These are phyloP conservation scores for Pseudonitzschia pungens DNA, from an alignment of 108 stramenopile genomes.

Conservation along the genomic window DNA sequence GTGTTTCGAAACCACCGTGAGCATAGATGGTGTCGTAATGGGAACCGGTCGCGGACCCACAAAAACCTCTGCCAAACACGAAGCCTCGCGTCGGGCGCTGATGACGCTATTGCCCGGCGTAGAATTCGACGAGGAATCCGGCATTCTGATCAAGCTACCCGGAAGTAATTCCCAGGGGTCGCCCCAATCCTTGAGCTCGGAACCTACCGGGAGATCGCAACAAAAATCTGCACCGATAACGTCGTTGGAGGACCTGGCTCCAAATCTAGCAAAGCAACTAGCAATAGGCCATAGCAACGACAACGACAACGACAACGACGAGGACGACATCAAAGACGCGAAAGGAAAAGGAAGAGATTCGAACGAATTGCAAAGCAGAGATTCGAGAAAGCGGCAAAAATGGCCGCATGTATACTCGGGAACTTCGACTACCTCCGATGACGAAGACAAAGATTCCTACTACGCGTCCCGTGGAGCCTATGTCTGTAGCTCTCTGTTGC, in stretches of 20 bases:
- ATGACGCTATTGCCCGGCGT: slow-evolving; percentile 63
- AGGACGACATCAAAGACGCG: slow-evolving; percentile 4
- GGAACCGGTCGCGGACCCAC: slow-evolving; percentile 66
- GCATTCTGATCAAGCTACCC: slow-evolving; percentile 56
- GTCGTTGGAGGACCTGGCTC: slow-evolving; percentile 53
- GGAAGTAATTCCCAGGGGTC: background rate
- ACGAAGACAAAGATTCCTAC: slow-evolving; percentile 74
- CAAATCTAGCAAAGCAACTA: slow-evolving; percentile 70
- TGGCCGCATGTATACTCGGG: slow-evolving; percentile 53
- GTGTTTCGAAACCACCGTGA: slow-evolving; percentile 58
- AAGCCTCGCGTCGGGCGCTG: slow-evolving; percentile 72
- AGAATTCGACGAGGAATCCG: slow-evolving; percentile 64
- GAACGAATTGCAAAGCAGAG: background rate
- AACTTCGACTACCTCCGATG: slow-evolving; percentile 71
- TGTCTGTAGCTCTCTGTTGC: slow-evolving; percentile 72
- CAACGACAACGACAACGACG: slow-evolving; percentile 36
- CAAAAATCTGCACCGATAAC: slow-evolving; percentile 12
- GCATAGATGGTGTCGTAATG: slow-evolving; percentile 61
- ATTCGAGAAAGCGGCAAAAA: slow-evolving; percentile 19
- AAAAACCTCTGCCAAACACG: slow-evolving; percentile 71
- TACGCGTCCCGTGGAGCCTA: slow-evolving; percentile 72
- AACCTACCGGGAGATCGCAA: background rate
- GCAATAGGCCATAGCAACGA: slow-evolving; percentile 54
- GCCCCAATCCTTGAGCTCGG: background rate
- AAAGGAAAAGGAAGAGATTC: slow-evolving; percentile 1